Percentiles rank a stretch among this genome's conserved stretches.
phyloP scores from a whole-genome alignment of 371 early-diverging fungal species.

The Mucor circinelloides region DNA sequence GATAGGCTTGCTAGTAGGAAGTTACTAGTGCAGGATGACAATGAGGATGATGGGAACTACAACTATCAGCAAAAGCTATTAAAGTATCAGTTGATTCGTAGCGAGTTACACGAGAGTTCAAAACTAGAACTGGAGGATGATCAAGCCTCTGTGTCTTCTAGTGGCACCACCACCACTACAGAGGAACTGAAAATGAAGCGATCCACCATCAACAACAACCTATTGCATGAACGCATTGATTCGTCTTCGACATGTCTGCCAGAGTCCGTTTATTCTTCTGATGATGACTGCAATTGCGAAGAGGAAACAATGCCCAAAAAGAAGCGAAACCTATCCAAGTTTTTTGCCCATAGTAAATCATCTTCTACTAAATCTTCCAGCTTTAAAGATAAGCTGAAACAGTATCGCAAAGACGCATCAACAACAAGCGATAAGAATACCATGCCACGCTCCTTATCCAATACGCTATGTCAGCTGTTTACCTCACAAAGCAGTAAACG shows the following conservation, averaged over 20 bases:
- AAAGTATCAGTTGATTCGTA: background rate
- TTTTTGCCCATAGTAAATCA: background rate
- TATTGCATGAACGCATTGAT: background rate
- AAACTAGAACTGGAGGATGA: background rate
- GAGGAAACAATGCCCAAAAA: background rate
- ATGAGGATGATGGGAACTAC: background rate
- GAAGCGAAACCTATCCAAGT: background rate
- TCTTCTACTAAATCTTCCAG: background rate
- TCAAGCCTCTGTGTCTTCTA: background rate
- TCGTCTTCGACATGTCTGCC: background rate
- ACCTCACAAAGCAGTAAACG: background rate
- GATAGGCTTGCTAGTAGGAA: background rate
- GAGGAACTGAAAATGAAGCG: background rate
- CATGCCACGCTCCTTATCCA: background rate
- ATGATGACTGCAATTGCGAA: background rate
- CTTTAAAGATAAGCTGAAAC: background rate
- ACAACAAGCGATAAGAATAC: background rate
- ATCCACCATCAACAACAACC: background rate
- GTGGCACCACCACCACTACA: background rate
- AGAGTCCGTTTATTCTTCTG: background rate
- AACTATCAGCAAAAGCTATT: background rate
- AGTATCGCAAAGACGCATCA: background rate
- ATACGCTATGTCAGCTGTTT: background rate
- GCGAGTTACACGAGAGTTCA: background rate
- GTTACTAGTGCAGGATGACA: background rate